Evolutionary conservation across 2,329 filamentous ascomycete genomes (phyloP).

Genomic region (Diplodia scrobiculata): DNA sequence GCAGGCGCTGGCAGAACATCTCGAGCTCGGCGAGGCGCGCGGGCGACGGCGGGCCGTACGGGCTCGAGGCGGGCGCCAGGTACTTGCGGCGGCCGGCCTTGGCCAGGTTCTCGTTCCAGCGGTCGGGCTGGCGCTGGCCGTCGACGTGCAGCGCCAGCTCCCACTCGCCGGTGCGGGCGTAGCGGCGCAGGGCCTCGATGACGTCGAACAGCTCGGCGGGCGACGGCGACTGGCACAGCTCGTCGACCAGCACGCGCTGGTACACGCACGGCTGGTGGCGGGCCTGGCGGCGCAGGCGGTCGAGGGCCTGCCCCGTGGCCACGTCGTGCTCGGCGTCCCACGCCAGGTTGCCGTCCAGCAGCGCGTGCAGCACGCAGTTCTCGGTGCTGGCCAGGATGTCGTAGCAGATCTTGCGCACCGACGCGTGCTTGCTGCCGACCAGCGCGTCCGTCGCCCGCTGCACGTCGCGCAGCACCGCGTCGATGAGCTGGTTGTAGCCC

Average conservation of each 20-base stretch:
- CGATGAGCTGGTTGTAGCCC: constrained; percentile 30
- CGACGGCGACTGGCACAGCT: constrained; percentile 28
- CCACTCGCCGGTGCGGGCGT: constrained; percentile 29
- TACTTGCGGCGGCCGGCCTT: constrained; percentile 28
- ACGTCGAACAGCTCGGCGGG: constrained; percentile 29
- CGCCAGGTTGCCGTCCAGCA: constrained; percentile 30
- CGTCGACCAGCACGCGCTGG: constrained; percentile 30
- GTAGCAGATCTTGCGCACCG: constrained; percentile 29
- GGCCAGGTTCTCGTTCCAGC: constrained; percentile 27
- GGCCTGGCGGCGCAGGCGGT: constrained; percentile 26
- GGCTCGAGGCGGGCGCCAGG: constrained; percentile 2
- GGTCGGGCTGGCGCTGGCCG: not conserved
- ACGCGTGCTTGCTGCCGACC: constrained; percentile 23
- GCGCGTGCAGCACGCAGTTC: constrained; percentile 29
- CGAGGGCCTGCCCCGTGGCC: constrained; percentile 13
- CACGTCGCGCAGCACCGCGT: constrained; percentile 28
- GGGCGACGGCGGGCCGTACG: constrained; percentile 7
- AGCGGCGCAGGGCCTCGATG: constrained; percentile 27
- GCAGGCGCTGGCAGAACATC: constrained; percentile 27
- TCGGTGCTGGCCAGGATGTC: constrained; percentile 30
- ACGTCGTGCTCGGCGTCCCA: constrained; percentile 29
- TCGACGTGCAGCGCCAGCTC: constrained; percentile 21
- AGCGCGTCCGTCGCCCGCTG: constrained; percentile 16
- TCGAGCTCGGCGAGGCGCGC: constrained; percentile 27
- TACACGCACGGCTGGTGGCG: constrained; percentile 28